phyloP scores from a whole-genome alignment of 495 filamentous ascomycete genomes.

The Pyrenula aspistea region DNA sequence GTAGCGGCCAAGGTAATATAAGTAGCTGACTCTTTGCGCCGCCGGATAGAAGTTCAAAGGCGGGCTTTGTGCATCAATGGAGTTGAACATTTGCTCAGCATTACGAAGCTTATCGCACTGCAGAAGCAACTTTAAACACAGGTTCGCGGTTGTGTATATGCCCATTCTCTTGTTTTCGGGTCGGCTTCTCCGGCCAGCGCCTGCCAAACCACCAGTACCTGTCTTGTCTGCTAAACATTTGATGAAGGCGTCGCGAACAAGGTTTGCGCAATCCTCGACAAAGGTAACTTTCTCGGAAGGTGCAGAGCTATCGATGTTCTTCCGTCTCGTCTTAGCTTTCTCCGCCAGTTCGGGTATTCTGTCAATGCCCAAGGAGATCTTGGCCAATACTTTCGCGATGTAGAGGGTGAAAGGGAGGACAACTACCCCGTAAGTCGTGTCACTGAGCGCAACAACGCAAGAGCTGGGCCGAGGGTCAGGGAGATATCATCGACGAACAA shows the following conservation, averaged over 20 bases:
- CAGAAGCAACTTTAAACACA: slow-evolving; percentile 81
- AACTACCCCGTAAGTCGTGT: slow-evolving; percentile 64
- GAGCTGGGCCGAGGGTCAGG: slow-evolving; percentile 28
- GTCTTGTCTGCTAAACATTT: slow-evolving; percentile 79
- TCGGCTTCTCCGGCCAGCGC: slow-evolving; percentile 14
- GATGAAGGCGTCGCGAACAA: slow-evolving; percentile 81
- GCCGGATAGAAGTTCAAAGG: slow-evolving; percentile 69
- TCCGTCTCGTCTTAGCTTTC: slow-evolving; percentile 39
- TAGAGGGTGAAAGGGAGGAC: slow-evolving; percentile 68
- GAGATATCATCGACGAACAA: background rate
- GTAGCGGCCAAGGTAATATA: slow-evolving; percentile 90
- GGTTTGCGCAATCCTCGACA: slow-evolving; percentile 73
- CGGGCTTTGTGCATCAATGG: slow-evolving; percentile 72
- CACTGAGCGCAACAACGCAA: slow-evolving; percentile 67
- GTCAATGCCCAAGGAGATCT: slow-evolving; percentile 69
- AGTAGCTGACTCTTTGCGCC: slow-evolving; percentile 79
- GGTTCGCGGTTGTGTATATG: slow-evolving; percentile 82
- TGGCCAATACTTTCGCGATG: slow-evolving; percentile 62
- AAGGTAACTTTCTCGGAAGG: slow-evolving; percentile 55
- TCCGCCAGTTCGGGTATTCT: slow-evolving; percentile 57
- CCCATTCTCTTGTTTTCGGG: slow-evolving; percentile 76
- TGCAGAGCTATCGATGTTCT: slow-evolving; percentile 37
- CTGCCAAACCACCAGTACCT: slow-evolving; percentile 36
- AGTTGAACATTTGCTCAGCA: slow-evolving; percentile 79
- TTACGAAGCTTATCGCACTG: slow-evolving; percentile 50